Evolutionary conservation across 106 monocot genomes (phyloP), one percentile per base, ranked within the genome.

Genomic region (Allium fistulosum): DNA sequence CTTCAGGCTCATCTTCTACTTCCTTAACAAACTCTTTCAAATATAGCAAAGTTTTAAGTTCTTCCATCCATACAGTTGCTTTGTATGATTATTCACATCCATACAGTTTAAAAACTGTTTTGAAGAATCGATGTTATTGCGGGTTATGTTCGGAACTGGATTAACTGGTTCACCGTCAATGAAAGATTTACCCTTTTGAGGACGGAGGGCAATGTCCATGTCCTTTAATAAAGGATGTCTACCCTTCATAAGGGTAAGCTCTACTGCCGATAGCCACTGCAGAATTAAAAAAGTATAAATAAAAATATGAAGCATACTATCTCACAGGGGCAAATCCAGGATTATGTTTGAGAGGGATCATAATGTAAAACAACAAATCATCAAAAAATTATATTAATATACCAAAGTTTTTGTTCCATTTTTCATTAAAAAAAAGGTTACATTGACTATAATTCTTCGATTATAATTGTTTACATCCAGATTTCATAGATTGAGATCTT

Each of bases 201-300:
- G 85, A 75, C 81, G 83, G 61, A 93, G 72, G 61, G 81, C 71
- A 63, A 90, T 75, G 72, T 99, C 90, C 10, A 99, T 79, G 76
- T 93, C 93, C 69, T 90, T 78, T 61, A 87, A 75, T 80, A 99
- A 84, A 57, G 93, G 93, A 83, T 99, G 90, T 9, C 87, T 89
- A 17, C 99, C 99, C 72, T 93, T 99, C 69, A 99, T 53, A 79
- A 99, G 79, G 13, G 90, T 79, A 68, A 87, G 73, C 73, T 99
- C 99, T 57, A 99, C 99, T 66, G 93, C 93, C 74, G 87, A 80
- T 69, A 99, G 79, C 99, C 99, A 99, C 99, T 99, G 92, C 75
- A 88, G 7, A 14, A 47, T 57, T 69, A 37, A 37, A 37, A 37
- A 37, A 49, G 66, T 10, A 58, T 51, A 67, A 67, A 61, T 48